A percentile compares a stretch with the other conserved stretches of the same genome.
phyloP scores from a whole-genome alignment of 768 basidiomycete species.

The Mrakia hoshinonis region DNA sequence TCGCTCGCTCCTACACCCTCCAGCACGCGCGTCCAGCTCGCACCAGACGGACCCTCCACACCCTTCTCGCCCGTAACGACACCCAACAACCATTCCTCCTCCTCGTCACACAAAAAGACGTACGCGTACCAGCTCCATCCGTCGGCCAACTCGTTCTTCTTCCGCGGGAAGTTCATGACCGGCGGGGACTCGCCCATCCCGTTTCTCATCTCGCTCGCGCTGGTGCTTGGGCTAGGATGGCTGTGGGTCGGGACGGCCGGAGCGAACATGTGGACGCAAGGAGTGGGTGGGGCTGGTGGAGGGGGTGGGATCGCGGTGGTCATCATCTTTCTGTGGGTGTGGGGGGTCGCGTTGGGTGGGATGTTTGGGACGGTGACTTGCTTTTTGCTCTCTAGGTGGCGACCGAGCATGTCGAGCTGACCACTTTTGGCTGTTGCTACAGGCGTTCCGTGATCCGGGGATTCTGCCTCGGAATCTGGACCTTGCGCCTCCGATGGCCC shows the following conservation, averaged over 20 bases:
- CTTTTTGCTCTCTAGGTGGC: background rate
- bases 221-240: conserved; percentile 61
- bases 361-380: conserved; percentile 67
- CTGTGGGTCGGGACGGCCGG: conserved; percentile 83
- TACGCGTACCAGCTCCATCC: conserved; percentile 30
- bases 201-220: conserved; percentile 55
- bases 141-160: conserved; percentile 50
- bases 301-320: conserved; percentile 44
- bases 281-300: conserved; percentile 48
- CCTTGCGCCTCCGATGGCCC: conserved; percentile 67
- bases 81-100: background rate
- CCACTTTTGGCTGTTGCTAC: background rate
- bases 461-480: conserved; percentile 83
- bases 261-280: conserved; percentile 77
- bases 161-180: conserved; percentile 62
- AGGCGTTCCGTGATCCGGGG: conserved; percentile 73
- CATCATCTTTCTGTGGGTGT: conserved; percentile 50
- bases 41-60: background rate
- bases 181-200: conserved; percentile 82
- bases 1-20: background rate
- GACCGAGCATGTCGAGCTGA: background rate
- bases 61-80: background rate
- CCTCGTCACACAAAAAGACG: background rate
- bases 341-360: conserved; percentile 56
- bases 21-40: background rate